Base-by-base conservation (phyloP, 345 rosid genomes). In the Eucalyptus tenuipes region DNA sequence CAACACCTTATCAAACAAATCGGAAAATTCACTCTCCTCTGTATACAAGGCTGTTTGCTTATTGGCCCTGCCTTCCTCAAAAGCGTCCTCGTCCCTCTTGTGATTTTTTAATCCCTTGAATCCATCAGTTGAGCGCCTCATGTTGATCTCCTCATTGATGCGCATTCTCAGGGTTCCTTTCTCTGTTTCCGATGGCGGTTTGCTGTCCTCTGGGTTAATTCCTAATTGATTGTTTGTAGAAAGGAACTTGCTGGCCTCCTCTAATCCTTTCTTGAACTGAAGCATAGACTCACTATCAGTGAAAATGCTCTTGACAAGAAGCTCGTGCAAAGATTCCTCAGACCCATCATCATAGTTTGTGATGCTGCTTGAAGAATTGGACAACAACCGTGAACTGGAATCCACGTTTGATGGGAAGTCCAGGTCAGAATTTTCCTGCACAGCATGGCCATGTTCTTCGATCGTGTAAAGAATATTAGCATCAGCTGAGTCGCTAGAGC, bases 221-320 rank as follows among this genome's bases (percentile, higher is more conserved):
- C 90, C 85, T 86, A 95, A 90, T 71, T 94, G 91, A 89, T 88
- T 90, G 87, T 87, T 89, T 59, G 90, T 91, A 25, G 97, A 98
- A 92, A 97, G 95, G 88, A 97, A 95, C 94, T 94, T 96, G 81
- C 95, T 94, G 87, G 99, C 99, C 93, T 95, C 99, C 89, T 95
- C 97, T 84, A 96, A 6, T 18, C 98, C 98, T 92, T 88, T 96
- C 87, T 92, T 93, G 88, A 94, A 96, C 88, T 93, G 99, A 92
- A 93, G 15, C 47, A 93, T 86, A 37, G 96, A 94, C 13, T 96
- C 96, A 12, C 80, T 50, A 55, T 94, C 90, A 86, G 90, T 93
- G 88, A 95, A 94, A 88, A 95, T 93, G 88, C 92, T 94, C 89
- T 89, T 93, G 88, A 89, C 94, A 88, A 94, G 90, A 92, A 94